A percentile compares a stretch with the other conserved stretches of the same genome.
Conservation (phyloP, 495 filamentous ascomycete genomes). For the Neurospora tetraspora region DNA sequence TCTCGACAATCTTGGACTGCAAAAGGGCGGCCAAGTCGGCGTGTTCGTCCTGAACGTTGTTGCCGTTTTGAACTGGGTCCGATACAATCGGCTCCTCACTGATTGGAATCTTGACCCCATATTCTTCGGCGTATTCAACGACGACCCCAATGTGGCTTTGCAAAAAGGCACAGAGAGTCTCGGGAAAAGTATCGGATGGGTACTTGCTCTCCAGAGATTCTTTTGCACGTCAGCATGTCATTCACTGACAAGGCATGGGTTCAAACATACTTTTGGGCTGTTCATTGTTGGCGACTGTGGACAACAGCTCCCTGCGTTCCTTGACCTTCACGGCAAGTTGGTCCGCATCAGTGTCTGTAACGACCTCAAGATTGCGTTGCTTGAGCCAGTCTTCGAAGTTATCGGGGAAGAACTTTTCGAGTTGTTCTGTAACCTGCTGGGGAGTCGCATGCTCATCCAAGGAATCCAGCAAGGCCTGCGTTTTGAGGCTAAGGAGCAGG, state of each 20-base stretch:
- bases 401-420: constrained; percentile 65
- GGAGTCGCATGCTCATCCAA: constrained; percentile 46
- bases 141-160: constrained; percentile 63
- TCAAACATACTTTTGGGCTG: constrained; percentile 31
- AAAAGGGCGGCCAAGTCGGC: constrained; percentile 22
- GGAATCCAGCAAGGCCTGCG: constrained; percentile 71
- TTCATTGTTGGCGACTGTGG: constrained; percentile 50
- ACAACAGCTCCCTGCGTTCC: constrained; percentile 57
- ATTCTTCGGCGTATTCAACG: constrained; percentile 37
- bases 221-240: constrained; percentile 18
- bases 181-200: constrained; percentile 69
- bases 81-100: constrained; percentile 20
- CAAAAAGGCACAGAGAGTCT: constrained; percentile 62
- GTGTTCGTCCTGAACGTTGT: constrained; percentile 17
- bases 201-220: constrained; percentile 62
- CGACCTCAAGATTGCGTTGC: constrained; percentile 52
- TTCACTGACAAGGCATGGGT: neutral
- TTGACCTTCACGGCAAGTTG: constrained; percentile 58
- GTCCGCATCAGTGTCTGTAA: constrained; percentile 60
- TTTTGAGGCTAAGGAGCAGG: constrained; percentile 75
- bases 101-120: constrained; percentile 27
- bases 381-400: constrained; percentile 56
- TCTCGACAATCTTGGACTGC: constrained; percentile 11
- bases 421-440: constrained; percentile 50
- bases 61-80: constrained; percentile 3